Evolutionary conservation across 345 rosid species (phyloP).

Genomic region (Salix brachista): DNA sequence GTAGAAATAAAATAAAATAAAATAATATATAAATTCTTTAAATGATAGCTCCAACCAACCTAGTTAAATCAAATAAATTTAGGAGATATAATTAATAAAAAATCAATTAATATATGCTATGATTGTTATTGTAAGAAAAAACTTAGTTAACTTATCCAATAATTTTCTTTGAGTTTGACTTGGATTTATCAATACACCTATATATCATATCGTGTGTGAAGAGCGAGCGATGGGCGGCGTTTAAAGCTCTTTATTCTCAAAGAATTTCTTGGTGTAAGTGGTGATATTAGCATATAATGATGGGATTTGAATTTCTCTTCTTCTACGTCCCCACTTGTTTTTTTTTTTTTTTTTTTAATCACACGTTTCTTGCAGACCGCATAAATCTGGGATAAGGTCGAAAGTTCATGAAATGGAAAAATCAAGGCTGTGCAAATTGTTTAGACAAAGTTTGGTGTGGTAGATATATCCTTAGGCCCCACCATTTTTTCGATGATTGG

Average conservation of each 20-base stretch:
- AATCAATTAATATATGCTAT: too few species aligned
- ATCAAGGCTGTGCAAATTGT: not conserved
- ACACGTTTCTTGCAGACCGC: not conserved
- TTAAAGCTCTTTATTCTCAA: not conserved
- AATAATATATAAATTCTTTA: too few species aligned
- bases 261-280: not conserved
- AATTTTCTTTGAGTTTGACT: too few species aligned
- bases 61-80: too few species aligned
- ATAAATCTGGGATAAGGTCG: not conserved
- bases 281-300: not conserved
- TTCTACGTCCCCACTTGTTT: not conserved
- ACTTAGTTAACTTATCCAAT: too few species aligned
- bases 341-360: not conserved
- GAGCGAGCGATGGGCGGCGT: not conserved
- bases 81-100: too few species aligned
- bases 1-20: too few species aligned
- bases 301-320: not conserved
- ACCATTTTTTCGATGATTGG: not conserved
- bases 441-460: not conserved
- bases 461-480: not conserved
- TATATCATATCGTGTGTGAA: too few species aligned
- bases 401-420: not conserved
- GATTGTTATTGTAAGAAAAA: too few species aligned
- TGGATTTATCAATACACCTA: too few species aligned
- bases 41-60: too few species aligned